These are phyloP conservation scores for Leccinum olivaceoglutinosum DNA, from an alignment of 1,284 basidiomycete species.

Conservation along the genomic window DNA sequence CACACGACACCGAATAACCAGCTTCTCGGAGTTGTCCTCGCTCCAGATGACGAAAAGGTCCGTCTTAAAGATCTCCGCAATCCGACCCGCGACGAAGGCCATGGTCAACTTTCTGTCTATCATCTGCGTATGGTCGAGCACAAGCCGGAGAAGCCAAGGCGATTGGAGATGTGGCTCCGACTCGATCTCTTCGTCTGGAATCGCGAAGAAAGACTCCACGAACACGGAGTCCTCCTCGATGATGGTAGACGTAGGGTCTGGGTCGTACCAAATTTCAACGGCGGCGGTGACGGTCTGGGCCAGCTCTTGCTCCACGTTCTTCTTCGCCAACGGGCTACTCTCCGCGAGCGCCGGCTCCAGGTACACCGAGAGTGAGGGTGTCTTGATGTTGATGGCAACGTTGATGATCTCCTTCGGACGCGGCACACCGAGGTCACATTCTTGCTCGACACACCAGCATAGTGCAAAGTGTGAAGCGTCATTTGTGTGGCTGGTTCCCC, in stretches of 20 bases:
- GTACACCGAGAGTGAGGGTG: constrained; percentile 91
- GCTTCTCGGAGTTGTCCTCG: constrained; percentile 97
- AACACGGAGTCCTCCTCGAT: constrained; percentile 97
- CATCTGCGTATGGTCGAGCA: constrained; percentile 96
- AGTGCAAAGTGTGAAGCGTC: constrained; percentile 98
- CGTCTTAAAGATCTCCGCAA: constrained; percentile 92
- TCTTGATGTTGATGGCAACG: constrained; percentile 97
- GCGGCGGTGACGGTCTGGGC: constrained; percentile 93
- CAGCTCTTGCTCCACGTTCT: constrained; percentile 80
- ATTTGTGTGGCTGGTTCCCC: constrained; percentile 99
- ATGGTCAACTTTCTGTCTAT: constrained; percentile 95
- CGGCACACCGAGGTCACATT: constrained; percentile 96
- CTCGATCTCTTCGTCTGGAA: constrained; percentile 96
- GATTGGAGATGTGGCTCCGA: constrained; percentile 89
- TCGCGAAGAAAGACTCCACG: constrained; percentile 99
- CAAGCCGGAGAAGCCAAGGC: constrained; percentile 95
- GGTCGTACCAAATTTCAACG: constrained; percentile 98
- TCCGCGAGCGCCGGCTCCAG: constrained; percentile 70
- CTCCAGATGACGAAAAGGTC: constrained; percentile 99
- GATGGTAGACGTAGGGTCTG: constrained; percentile 86
- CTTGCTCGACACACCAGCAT: constrained; percentile 96
- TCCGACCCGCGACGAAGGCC: constrained; percentile 91
- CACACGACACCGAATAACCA: constrained; percentile 95
- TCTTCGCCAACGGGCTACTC: constrained; percentile 61
- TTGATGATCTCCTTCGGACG: constrained; percentile 99